Conservation (phyloP, 2,329 filamentous ascomycete genomes). For the Claviceps maximensis region DNA sequence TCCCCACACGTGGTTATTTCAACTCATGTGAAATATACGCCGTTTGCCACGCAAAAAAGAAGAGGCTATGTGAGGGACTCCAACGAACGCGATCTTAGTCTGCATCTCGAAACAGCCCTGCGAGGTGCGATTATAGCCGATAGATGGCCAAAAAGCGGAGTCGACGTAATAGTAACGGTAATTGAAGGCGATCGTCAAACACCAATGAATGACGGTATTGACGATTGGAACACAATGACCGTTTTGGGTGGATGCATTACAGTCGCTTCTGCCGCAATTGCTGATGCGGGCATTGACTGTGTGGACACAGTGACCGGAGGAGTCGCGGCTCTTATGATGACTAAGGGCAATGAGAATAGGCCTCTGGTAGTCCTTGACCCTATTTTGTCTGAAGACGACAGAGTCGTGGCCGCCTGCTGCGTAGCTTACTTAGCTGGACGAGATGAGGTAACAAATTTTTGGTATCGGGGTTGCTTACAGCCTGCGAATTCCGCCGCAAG, state of each 20-base stretch:
- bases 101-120: conserved; percentile 82
- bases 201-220: conserved; percentile 35
- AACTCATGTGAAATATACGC: conserved; percentile 91
- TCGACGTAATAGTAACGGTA: conserved; percentile 89
- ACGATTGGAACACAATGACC: conserved; percentile 81
- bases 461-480: conserved; percentile 65
- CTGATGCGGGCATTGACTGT: conserved; percentile 91
- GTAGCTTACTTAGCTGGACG: conserved; percentile 76
- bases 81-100: conserved; percentile 76
- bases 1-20: conserved; percentile 84
- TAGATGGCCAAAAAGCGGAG: conserved; percentile 93
- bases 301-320: conserved; percentile 83
- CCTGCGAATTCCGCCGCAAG: conserved; percentile 22
- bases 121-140: conserved; percentile 84
- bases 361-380: conserved; percentile 61
- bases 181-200: conserved; percentile 66
- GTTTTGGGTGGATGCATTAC: conserved; percentile 86
- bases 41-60: conserved; percentile 74
- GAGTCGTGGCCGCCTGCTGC: conserved; percentile 71
- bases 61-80: conserved; percentile 78
- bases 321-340: conserved; percentile 63
- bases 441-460: conserved; percentile 88
- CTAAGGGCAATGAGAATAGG: conserved; percentile 17
- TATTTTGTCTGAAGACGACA: conserved; percentile 63
- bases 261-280: conserved; percentile 81